Base-by-base conservation (phyloP, 2,329 filamentous ascomycete species). In the Penicillium janthinellum region DNA sequence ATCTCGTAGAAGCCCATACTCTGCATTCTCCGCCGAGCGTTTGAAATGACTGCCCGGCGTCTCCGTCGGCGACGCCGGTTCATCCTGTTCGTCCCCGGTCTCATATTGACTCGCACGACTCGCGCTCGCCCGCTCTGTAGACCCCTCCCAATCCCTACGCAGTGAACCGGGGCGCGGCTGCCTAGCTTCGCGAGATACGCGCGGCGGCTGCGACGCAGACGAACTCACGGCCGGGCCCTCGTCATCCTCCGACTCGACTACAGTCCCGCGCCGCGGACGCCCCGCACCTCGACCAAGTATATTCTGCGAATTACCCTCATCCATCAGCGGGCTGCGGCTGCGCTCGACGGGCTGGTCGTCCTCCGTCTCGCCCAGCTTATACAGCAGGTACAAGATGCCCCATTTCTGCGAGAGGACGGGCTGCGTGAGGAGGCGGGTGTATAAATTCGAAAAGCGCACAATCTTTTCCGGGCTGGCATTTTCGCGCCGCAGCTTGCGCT, bases 371-470 rank as follows among this genome's bases (percentile, higher is more conserved):
- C 91, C 88, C 50, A 97, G 84, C 69, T 91, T 88, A 74, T 95
- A 90, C 44, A 99, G 85, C 44, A 99, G 87, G 74, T 96, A 96
- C 20, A 99, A 83, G 65, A 99, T 97, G 3, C 90, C 92, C 92
- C 93, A 98, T 84, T 99, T 99, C 76, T 96, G 90, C 70, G 91
- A 90, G 47, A 99, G 83, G 5, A 98, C 93, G 0, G 93, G 93
- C 65, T 97, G 87, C n/a, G 91, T 90, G 28, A 97, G 82, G 17
- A 99, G 84, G 58, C 92, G 86, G 37, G 91, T 92, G 77, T 97
- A 96, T 31, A 99, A 84, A 71, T 96, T 96, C 25, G 92, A 90
- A 77, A 97, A 96, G 62, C 89, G 86, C 20, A 94, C 83, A 3
- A 93, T 92, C 76, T 93, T 86, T 69, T 86, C 87, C 22, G 82